A percentile compares a stretch with the other conserved stretches of the same genome.
phyloP scores from a whole-genome alignment of 2,329 filamentous ascomycete species.

The Clathrospora elynae region DNA sequence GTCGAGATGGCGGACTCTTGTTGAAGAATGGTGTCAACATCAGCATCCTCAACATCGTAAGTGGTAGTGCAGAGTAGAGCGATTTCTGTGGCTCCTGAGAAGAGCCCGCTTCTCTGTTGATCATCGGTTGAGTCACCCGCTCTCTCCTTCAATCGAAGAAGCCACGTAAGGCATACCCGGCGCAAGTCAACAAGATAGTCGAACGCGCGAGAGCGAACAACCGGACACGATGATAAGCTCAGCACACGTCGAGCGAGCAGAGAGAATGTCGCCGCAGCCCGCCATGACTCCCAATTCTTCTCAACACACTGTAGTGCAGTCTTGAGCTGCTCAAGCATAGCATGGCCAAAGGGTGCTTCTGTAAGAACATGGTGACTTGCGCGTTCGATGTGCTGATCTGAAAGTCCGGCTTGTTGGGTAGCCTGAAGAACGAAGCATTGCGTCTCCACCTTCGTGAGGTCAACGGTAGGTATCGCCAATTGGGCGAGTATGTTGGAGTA shows the following conservation, averaged over 20 bases:
- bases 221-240: conserved; percentile 42
- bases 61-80: conserved; percentile 53
- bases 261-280: conserved; percentile 50
- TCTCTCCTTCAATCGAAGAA: conserved; percentile 40
- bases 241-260: conserved; percentile 53
- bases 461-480: conserved; percentile 47
- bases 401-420: conserved; percentile 55
- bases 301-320: conserved; percentile 10
- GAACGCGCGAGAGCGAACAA: conserved; percentile 35
- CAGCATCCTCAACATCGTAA: conserved; percentile 51
- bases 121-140: conserved; percentile 28
- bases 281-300: conserved; percentile 48
- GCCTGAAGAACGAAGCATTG: conserved; percentile 57
- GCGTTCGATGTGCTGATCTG: conserved; percentile 27
- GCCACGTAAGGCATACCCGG: conserved; percentile 50
- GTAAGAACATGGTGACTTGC: conserved; percentile 46
- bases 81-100: conserved; percentile 46
- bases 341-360: conserved; percentile 42
- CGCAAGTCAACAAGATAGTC: conserved; percentile 44
- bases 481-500: conserved; percentile 13
- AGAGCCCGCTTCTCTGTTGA: conserved; percentile 39
- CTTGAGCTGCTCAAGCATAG: conserved; percentile 25
- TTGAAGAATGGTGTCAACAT: conserved; percentile 38
- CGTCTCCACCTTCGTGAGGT: conserved; percentile 56
- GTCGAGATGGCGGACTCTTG: conserved; percentile 16